These are phyloP conservation scores for Bondarzewia mesenterica DNA, from an alignment of 1,284 basidiomycete genomes.

Conservation along the genomic window DNA sequence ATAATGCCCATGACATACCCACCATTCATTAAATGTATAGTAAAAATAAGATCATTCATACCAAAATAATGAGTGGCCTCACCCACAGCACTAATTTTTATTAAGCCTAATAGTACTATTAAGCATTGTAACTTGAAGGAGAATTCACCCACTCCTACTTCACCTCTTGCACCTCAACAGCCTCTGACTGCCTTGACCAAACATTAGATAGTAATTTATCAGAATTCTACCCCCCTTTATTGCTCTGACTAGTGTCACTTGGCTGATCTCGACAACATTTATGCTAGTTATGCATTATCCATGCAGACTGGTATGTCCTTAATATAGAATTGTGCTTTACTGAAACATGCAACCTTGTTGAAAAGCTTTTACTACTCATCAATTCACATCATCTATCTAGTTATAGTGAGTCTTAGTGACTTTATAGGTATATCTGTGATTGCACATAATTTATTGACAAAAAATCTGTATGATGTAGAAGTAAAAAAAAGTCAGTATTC, in stretches of 20 bases:
- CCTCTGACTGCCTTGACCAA: slow-evolving; percentile 26
- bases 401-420: too few species aligned
- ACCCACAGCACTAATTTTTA: slow-evolving; percentile 53
- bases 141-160: slow-evolving; percentile 17
- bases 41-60: slow-evolving; percentile 33
- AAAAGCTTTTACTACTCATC: too few species aligned
- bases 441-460: too few species aligned
- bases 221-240: slow-evolving; percentile 65
- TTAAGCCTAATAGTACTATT: slow-evolving; percentile 44
- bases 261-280: slow-evolving; percentile 39
- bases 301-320: too few species aligned
- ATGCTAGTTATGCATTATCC: too few species aligned
- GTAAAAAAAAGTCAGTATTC: too few species aligned
- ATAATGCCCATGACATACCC: slow-evolving; percentile 14
- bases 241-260: slow-evolving; percentile 70
- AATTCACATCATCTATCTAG: too few species aligned
- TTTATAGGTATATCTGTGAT: too few species aligned
- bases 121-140: slow-evolving; percentile 32
- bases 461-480: too few species aligned
- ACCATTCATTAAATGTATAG: slow-evolving; percentile 23
- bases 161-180: slow-evolving; percentile 12
- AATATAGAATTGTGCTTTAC: too few species aligned
- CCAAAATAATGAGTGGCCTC: slow-evolving; percentile 38
- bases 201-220: slow-evolving; percentile 63
- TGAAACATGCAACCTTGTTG: too few species aligned